These are phyloP conservation scores for Metarhizium sp. DNA, from an alignment of 2,329 filamentous ascomycete genomes.

Conservation along the genomic window DNA sequence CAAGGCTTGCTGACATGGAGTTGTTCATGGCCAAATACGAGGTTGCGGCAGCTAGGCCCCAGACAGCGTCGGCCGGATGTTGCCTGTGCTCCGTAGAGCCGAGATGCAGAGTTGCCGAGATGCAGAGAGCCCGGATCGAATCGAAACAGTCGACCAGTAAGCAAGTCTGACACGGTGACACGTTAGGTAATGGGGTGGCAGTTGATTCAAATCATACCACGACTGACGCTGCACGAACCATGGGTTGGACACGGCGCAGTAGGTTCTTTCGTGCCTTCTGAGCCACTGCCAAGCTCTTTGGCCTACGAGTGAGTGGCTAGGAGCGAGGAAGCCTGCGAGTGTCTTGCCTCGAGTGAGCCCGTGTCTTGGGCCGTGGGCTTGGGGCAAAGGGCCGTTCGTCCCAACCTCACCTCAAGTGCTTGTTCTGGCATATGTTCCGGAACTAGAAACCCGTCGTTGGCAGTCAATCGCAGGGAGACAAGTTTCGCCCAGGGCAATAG, in stretches of 20 bases:
- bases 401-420: background rate
- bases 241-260: background rate
- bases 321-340: background rate
- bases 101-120: background rate
- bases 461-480: background rate
- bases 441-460: too few relatives aligned
- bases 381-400: background rate
- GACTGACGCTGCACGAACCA: background rate
- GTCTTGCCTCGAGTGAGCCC: background rate
- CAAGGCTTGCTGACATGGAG: background rate
- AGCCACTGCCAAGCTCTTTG: background rate
- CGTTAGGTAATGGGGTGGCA: background rate
- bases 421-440: background rate
- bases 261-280: background rate
- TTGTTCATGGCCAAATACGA: background rate
- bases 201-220: background rate
- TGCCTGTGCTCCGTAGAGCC: background rate
- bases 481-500: background rate
- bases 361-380: background rate
- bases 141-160: background rate
- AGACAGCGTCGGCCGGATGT: background rate
- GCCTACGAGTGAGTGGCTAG: background rate
- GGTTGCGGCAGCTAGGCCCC: background rate
- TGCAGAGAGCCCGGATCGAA: background rate
- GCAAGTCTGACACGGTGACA: background rate